Evolutionary conservation across 208 protist genomes (phyloP), one percentile per base, ranked within the genome.

Genomic region (Trypanosoma mega): DNA sequence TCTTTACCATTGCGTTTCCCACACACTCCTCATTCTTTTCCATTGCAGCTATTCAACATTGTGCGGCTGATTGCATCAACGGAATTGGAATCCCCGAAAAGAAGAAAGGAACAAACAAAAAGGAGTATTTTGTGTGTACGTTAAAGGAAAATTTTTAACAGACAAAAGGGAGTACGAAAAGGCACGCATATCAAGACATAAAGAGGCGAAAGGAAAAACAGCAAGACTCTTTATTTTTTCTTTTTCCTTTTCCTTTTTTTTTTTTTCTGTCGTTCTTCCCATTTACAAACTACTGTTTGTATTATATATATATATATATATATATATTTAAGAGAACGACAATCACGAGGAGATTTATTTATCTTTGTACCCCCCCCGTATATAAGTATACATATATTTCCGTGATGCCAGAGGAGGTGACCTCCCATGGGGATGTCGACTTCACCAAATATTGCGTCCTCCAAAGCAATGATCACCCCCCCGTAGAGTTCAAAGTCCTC

Each of bases 391-490:
- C 12, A 39, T 39, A 39, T 39, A 39, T 64, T n/a, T 24, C 5
- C 8, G 47, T n/a, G 24, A 90, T 92, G 85, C 73, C 79, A 8
- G 82, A 87, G 37, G 76, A 85, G 23, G 61, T 79, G 2, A 71
- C 52, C 3, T 72, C 68, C 21, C 54, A 74, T 41, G 74, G 80
- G 23, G 73, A 78, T 12, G 71, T 94, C 31, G 85, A 96, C 75
- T 93, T 89, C 55, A 60, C 70, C 44, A 86, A 96, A 72, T 90
- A 75, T 73, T 90, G 92, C 54, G 74, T 93, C 11, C 75, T 97
- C 48, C 80, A 92, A 70, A 91, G 80, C 73, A 94, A 94, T 58
- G 92, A 92, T 61, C 77, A 90, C 55, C 79, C 80, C 0, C 79
- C 88, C 9, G 70, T 82, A 21, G 78, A 95, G 61, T 92, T 89